A percentile compares a stretch with the other conserved stretches of the same genome.
Conservation (phyloP, 140 eudicot species). For the Erigeron philadelphicus region DNA sequence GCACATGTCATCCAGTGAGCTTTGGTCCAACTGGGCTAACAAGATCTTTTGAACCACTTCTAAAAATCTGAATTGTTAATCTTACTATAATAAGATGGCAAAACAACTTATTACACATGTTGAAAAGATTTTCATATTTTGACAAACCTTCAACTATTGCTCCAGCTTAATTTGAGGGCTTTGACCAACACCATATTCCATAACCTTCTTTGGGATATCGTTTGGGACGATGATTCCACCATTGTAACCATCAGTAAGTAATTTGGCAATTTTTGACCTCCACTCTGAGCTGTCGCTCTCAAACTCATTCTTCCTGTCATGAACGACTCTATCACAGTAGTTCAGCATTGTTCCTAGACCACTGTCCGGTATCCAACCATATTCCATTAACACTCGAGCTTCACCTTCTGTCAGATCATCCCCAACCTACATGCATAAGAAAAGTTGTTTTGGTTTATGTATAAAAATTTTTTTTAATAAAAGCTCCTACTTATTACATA, state of each 20-base stretch:
- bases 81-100: background rate
- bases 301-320: conserved; percentile 52
- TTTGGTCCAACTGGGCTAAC: conserved; percentile 4
- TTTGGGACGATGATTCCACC: conserved; percentile 61
- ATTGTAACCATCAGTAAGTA: conserved; percentile 72
- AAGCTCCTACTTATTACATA: background rate
- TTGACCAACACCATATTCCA: conserved; percentile 32
- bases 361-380: conserved; percentile 78
- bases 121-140: background rate
- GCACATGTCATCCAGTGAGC: background rate
- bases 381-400: conserved; percentile 69
- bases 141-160: conserved; percentile 34
- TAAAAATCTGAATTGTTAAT: background rate
- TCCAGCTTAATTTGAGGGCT: conserved; percentile 55
- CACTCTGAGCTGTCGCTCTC: conserved; percentile 75
- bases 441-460: background rate
- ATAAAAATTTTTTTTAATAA: no score
- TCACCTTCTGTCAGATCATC: conserved; percentile 83
- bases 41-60: background rate
- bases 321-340: conserved; percentile 79
- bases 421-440: conserved; percentile 49
- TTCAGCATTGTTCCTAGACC: conserved; percentile 93
- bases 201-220: conserved; percentile 44
- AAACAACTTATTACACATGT: background rate
- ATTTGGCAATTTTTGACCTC: conserved; percentile 75